Evolutionary conservation across 1,139 yeast species (phyloP), one percentile per base, ranked within the genome.

Genomic region (Pichia sp.): DNA sequence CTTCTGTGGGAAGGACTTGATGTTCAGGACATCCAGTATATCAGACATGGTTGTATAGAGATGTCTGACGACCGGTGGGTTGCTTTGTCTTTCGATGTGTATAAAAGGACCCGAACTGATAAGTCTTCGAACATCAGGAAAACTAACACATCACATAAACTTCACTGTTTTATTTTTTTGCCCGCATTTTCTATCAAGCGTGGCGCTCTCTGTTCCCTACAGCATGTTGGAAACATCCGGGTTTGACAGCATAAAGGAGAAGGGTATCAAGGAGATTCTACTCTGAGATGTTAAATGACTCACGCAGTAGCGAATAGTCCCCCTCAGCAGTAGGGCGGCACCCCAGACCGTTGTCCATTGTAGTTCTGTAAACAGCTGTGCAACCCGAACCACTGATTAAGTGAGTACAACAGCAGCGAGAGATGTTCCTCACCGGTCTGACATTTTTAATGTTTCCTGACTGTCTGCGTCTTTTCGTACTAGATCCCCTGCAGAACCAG

Each of bases 1-100:
- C 63, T 61, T 67, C 53, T 52, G 66, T 67, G 65, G 65, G 58
- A 64, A 61, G 62, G 71, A 82, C 65, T 70, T 79, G 64, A 87
- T 79, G 68, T 87, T 85, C 63, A 88, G 75, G 60, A 89, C 93
- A 68, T 89, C 96, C 58, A 89, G 76, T 10, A 89, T 81, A 75
- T 88, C 96, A 0, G 82, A 77, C 2, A 55, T 55, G 9, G 30
- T 38, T 30, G 38, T 14, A 8, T 30, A 12, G 7, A 12, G 3
- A 6, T 16, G 7, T 14, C 16, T 14, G 16, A 16, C 3, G 7
- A 14, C 16, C 6, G 10, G 40, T 36, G 16, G 16, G 3, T 36
- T 36, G 33, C 29, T 24, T 30, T 46, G 27, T 29, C 20, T 16
- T 31, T 16, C 14, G 24, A n/a, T 14, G 14, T 12, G 40, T 16